A percentile compares a stretch with the other conserved stretches of the same genome.
phyloP scores from a whole-genome alignment of 805 yeast genomes.

The Candida oleophila region DNA sequence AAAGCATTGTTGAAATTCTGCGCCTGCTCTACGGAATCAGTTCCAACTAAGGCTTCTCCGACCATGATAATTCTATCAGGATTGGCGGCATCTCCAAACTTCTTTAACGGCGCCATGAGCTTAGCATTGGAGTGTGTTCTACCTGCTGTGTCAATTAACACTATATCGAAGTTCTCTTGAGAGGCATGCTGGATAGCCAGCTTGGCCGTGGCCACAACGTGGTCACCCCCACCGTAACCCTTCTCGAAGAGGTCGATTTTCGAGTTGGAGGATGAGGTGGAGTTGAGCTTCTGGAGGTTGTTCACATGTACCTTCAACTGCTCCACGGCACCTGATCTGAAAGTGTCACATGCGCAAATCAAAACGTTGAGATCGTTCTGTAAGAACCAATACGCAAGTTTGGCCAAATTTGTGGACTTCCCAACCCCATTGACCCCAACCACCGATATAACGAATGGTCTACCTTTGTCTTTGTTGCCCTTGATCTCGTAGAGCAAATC shows the following conservation, averaged over 20 bases:
- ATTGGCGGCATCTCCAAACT: constrained; percentile 91
- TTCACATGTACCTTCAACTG: constrained; percentile 92
- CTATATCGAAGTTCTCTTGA: constrained; percentile 72
- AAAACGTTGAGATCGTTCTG: constrained; percentile 85
- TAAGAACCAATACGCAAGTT: constrained; percentile 90
- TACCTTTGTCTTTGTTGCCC: constrained; percentile 26
- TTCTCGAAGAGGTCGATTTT: constrained; percentile 83
- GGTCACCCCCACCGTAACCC: constrained; percentile 95
- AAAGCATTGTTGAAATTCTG: constrained; percentile 89
- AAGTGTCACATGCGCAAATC: constrained; percentile 96
- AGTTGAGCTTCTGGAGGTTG: constrained; percentile 65
- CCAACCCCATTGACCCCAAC: constrained; percentile 99
- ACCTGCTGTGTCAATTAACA: constrained; percentile 95
- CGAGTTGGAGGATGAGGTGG: constrained; percentile 31
- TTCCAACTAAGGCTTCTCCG: constrained; percentile 96
- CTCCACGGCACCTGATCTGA: constrained; percentile 98
- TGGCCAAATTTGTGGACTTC: constrained; percentile 91
- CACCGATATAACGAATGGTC: constrained; percentile 92
- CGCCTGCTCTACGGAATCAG: constrained; percentile 96
- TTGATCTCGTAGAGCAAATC: constrained; percentile 83
- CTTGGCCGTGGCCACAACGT: constrained; percentile 88
- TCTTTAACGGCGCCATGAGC: constrained; percentile 91
- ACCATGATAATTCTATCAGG: constrained; percentile 98
- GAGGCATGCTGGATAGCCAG: constrained; percentile 83
- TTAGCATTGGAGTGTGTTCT: constrained; percentile 94